phyloP scores from a whole-genome alignment of 192 early-diverging fungal genomes.

The Rhizophlyctis rosea region DNA sequence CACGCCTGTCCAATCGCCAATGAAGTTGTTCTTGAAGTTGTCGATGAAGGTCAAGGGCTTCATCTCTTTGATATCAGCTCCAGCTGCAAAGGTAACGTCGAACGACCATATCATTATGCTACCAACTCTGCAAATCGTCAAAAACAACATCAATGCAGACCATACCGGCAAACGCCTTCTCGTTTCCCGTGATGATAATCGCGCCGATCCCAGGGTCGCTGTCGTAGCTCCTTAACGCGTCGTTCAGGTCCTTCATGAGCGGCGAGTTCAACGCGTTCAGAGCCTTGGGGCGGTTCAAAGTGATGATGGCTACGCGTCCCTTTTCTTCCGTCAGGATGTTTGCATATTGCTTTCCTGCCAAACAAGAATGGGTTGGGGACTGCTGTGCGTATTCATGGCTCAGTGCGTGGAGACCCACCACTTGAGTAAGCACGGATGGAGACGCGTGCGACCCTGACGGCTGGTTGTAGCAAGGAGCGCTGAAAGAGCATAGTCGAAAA shows the following conservation, averaged over 20 bases:
- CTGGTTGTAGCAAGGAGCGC: constrained; percentile 3
- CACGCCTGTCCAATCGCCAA: constrained; percentile 93
- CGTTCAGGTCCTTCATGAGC: constrained; percentile 90
- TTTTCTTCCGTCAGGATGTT: constrained; percentile 37
- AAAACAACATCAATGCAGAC: too few species aligned
- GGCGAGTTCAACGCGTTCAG: constrained; percentile 94
- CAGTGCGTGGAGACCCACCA: too few species aligned
- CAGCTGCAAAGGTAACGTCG: constrained; percentile 55
- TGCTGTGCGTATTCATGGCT: too few species aligned
- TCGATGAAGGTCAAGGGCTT: constrained; percentile 78
- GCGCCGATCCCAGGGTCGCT: constrained; percentile 74
- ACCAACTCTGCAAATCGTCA: too few species aligned
- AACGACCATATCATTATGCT: too few species aligned
- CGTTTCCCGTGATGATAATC: constrained; percentile 92
- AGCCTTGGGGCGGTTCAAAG: constrained; percentile 92
- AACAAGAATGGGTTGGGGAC: too few species aligned
- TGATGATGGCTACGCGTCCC: constrained; percentile 77
- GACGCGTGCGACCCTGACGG: too few species aligned
- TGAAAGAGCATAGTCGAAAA: not conserved
- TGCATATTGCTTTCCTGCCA: constrained; percentile 28
- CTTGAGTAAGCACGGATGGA: too few species aligned
- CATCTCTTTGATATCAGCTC: constrained; percentile 99
- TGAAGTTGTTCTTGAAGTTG: constrained; percentile 88
- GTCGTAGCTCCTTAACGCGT: constrained; percentile 77
- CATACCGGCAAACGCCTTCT: constrained; percentile 92